Evolutionary conservation across 2,329 filamentous ascomycete species (phyloP).

Genomic region (Aspergillus tubingensis): DNA sequence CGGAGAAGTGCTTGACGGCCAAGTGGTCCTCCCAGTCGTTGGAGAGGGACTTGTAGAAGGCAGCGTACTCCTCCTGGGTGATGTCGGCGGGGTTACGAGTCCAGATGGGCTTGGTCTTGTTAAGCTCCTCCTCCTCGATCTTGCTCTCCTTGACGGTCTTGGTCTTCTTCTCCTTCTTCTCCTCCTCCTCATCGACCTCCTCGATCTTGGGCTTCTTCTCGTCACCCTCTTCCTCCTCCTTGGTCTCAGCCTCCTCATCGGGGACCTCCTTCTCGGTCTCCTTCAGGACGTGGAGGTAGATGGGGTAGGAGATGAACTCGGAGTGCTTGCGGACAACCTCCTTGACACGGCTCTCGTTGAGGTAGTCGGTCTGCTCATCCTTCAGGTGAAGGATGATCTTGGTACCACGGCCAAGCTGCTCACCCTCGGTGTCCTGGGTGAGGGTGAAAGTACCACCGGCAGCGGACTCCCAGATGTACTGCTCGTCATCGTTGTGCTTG

Average conservation of each 20-base stretch:
- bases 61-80: constrained; percentile 90
- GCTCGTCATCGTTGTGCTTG: constrained; percentile 99
- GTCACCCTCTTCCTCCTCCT: constrained; percentile 71
- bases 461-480: constrained; percentile 99
- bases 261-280: constrained; percentile 99
- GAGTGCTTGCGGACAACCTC: constrained; percentile 99
- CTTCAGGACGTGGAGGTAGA: constrained; percentile 99
- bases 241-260: constrained; percentile 84
- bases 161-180: constrained; percentile 94
- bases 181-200: constrained; percentile 82
- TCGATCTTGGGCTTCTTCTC: constrained; percentile 97
- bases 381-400: constrained; percentile 99
- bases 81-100: constrained; percentile 97
- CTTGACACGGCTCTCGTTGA: constrained; percentile 99
- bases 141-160: constrained; percentile 99
- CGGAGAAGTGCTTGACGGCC: constrained; percentile 99
- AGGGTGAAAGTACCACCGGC: constrained; percentile 98
- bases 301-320: constrained; percentile 99
- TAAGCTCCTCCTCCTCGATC: constrained; percentile 98
- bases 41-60: constrained; percentile 99
- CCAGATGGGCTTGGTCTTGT: constrained; percentile 99
- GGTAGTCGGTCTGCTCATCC: constrained; percentile 98
- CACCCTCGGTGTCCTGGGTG: constrained; percentile 82
- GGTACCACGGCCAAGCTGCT: constrained; percentile 89
- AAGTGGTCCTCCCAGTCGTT: constrained; percentile 99